phyloP scores from a whole-genome alignment of 805 yeast species.

The Gaillardinia entomophila region DNA sequence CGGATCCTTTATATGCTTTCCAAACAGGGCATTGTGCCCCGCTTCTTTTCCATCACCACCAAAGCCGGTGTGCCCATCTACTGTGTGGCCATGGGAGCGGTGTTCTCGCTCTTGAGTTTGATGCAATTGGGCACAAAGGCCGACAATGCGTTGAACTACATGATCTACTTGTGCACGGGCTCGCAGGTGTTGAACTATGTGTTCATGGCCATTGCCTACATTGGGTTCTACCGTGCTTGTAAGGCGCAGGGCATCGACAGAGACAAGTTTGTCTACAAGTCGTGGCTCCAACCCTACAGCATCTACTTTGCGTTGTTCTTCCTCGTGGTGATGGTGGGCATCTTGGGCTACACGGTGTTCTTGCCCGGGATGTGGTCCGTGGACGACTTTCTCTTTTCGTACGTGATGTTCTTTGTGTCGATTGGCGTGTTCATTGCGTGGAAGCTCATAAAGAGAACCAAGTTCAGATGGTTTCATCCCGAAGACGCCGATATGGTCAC shows the following conservation, averaged over 20 bases:
- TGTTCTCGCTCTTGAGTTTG: conserved; percentile 60
- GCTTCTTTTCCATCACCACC: conserved; percentile 49
- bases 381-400: conserved; percentile 59
- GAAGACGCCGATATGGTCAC: conserved; percentile 42
- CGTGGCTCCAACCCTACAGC: conserved; percentile 39
- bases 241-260: conserved; percentile 28
- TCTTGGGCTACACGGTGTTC: conserved; percentile 66
- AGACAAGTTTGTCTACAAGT: conserved; percentile 29
- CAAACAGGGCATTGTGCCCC: conserved; percentile 70
- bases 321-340: conserved; percentile 40
- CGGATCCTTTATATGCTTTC: conserved; percentile 71
- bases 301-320: background rate
- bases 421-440: conserved; percentile 25
- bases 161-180: conserved; percentile 15
- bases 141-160: conserved; percentile 11
- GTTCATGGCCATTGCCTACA: conserved; percentile 12
- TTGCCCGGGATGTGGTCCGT: conserved; percentile 60
- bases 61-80: conserved; percentile 45
- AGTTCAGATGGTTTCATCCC: conserved; percentile 33
- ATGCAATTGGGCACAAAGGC: conserved; percentile 44
- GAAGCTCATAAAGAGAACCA: conserved; percentile 33
- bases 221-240: conserved; percentile 15
- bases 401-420: conserved; percentile 59
- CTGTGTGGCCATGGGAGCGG: conserved; percentile 35
- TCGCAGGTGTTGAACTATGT: conserved; percentile 14